Evolutionary conservation across 805 yeast species (phyloP), one percentile per base, ranked within the genome.

Genomic region (Wickerhamiella australiensis): DNA sequence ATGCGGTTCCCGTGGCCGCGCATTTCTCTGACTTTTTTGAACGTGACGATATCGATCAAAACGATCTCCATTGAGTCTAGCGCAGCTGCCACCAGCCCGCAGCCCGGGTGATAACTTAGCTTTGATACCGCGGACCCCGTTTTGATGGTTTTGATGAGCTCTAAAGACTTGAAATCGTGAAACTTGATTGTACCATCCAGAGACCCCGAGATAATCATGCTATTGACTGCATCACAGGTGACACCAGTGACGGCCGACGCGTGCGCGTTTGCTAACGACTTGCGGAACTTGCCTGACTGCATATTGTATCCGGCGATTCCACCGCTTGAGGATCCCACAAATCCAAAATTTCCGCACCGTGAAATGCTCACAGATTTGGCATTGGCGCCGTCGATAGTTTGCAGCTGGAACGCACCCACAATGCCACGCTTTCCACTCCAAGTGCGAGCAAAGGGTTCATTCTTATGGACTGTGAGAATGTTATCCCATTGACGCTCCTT

Each of bases 401-500:
- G 63, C 33, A 94, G 68, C 33, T 70, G 70, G 71, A 80, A 77
- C 52, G 81, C 75, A 20, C 96, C 96, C 3, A 87, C 78, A 60
- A 87, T 79, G 54, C 84, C 88, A 52, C 74, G 76, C 54, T 76
- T 76, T 6, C 86, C 77, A 60, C 80, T 81, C 97, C 98, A 92
- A 1, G 95, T 85, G 57, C 95, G 77, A 1, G 96, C 98, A 66
- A 78, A 79, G 1, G 71, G 66, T 59, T 84, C 92, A 52, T 80
- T 85, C 59, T 80, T 80, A 66, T 92, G 97, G 0, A 85, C 90
- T 18, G 97, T 85, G 5, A 94, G 61, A 47, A 92, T 73, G 59
- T 88, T 88, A 60, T 86, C 97, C 98, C 98, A 92, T 49, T 86
- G 88, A 29, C 85, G 86, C 60, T 79, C 80, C 59, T 92, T 75